Evolutionary conservation across 768 basidiomycete genomes (phyloP), one percentile per base, ranked within the genome.

Genomic region (Gelatoporia subvermispora): DNA sequence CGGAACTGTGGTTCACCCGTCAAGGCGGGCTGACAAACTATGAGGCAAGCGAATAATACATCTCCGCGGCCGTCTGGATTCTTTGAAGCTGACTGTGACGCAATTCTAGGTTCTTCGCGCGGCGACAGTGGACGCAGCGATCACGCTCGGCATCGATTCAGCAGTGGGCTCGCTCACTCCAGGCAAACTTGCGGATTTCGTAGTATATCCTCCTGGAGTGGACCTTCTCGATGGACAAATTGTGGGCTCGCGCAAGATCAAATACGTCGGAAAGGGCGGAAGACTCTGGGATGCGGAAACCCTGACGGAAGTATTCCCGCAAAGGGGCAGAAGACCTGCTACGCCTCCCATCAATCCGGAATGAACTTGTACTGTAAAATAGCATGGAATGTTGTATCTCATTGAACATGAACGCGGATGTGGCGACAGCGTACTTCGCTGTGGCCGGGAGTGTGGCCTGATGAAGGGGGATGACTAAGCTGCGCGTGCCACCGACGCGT

Each of bases 291-390:
- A 79, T 42, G 84, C 85, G 0, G 66, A 70, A 21, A 79, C 74
- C 4, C 80, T 88, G 83, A 74, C 71, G 28, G 83, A 88, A 60
- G 64, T 83, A 2, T 88, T 84, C 84, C 86, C 86, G n/a, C 61
- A 78, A 34, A 74, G 78, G 48, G 81, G 82, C 22, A 74, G 72
- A 55, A 75, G 68, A 46, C 76, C 78, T 55, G 54, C 52, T 10
- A 68, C 80, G 56, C 82, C 85, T n/a, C 75, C 78, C 5, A 64
- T 85, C 42, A 87, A 86, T 62, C 64, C 65, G 0, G 71, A 73
- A 37, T 74, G 62, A 60, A 28, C 4, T 13, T 46, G 28, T 31
- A 31, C n/a, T n/a, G n/a, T n/a, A n/a, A n/a, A n/a, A n/a, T n/a
- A n/a, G n/a, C n/a, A n/a, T n/a, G n/a, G n/a, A n/a, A n/a, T n/a